phyloP scores from a whole-genome alignment of 495 filamentous ascomycete species.

The Lentithecium fluviatile region DNA sequence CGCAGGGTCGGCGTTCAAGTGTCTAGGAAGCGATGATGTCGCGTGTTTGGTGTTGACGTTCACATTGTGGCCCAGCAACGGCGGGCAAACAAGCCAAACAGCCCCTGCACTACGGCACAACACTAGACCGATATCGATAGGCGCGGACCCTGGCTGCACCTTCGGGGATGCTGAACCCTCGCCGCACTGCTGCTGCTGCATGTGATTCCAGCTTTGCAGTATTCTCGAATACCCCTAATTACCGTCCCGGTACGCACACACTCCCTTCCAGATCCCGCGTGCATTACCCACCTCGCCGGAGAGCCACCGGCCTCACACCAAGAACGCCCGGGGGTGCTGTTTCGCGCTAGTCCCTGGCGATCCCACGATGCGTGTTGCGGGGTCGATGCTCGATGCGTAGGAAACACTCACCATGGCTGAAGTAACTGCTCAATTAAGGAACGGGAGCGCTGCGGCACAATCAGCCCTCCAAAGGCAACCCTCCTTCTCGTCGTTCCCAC shows the following conservation, averaged over 20 bases:
- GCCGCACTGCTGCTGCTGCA: too few relatives aligned
- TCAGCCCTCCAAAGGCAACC: conserved; percentile 44
- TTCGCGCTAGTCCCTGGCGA: too few relatives aligned
- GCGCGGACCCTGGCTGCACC: conserved; percentile 7
- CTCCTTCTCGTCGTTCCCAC: conserved; percentile 61
- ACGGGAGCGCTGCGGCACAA: conserved; percentile 8
- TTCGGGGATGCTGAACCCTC: background rate
- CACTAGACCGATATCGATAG: conserved; percentile 13
- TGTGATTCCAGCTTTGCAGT: too few relatives aligned
- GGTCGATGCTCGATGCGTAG: background rate
- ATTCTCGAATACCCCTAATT: too few relatives aligned
- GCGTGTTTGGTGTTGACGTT: conserved; percentile 28
- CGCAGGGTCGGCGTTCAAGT: background rate
- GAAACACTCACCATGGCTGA: conserved; percentile 22
- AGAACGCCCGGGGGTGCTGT: too few relatives aligned
- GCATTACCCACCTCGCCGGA: too few relatives aligned
- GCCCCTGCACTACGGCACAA: background rate
- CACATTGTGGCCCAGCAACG: conserved; percentile 19
- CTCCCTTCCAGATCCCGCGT: too few relatives aligned
- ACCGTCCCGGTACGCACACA: too few relatives aligned
- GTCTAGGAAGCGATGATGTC: background rate
- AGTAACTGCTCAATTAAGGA: conserved; percentile 19
- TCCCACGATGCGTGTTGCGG: too few relatives aligned
- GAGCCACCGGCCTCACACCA: too few relatives aligned
- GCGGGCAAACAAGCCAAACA: background rate